phyloP scores from a whole-genome alignment of 1,284 basidiomycete species.

The Ceraceosorus guamensis region DNA sequence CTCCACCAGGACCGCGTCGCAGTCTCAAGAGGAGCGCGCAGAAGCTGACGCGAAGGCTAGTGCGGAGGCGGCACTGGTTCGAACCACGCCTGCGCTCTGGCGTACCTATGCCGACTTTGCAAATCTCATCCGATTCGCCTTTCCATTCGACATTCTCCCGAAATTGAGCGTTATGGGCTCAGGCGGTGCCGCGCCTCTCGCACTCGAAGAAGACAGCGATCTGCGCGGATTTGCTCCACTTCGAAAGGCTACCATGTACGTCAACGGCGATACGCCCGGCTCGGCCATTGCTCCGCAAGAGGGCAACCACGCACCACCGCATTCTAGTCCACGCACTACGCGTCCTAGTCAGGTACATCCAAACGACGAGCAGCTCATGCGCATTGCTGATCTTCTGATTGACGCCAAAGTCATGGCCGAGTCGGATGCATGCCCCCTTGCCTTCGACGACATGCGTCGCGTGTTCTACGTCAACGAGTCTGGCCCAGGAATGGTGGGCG shows the following conservation, averaged over 20 bases:
- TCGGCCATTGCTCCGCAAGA: slow-evolving; percentile 2
- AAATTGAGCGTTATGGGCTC: slow-evolving; percentile 50
- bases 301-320: slow-evolving; percentile 12
- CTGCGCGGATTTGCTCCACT: slow-evolving; percentile 81
- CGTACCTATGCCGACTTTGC: slow-evolving; percentile 61
- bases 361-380: slow-evolving; percentile 89
- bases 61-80: not conserved
- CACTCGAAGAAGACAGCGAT: slow-evolving; percentile 87
- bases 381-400: slow-evolving; percentile 73
- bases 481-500: not conserved
- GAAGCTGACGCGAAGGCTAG: not conserved
- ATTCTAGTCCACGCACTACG: slow-evolving; percentile 12
- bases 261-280: slow-evolving; percentile 15
- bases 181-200: slow-evolving; percentile 47
- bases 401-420: slow-evolving; percentile 65
- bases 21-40: not conserved
- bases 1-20: too few relatives aligned
- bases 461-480: slow-evolving; percentile 15
- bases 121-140: slow-evolving; percentile 60
- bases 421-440: slow-evolving; percentile 50
- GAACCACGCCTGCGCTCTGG: slow-evolving; percentile 57
- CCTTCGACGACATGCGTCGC: slow-evolving; percentile 30
- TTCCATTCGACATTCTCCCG: slow-evolving; percentile 66
- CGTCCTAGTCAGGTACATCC: slow-evolving; percentile 63
- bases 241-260: slow-evolving; percentile 52